A percentile compares a stretch with the other conserved stretches of the same genome.
These are phyloP conservation scores for Amaranthus cruentus DNA, from an alignment of 148 eudicot species.

Conservation along the genomic window DNA sequence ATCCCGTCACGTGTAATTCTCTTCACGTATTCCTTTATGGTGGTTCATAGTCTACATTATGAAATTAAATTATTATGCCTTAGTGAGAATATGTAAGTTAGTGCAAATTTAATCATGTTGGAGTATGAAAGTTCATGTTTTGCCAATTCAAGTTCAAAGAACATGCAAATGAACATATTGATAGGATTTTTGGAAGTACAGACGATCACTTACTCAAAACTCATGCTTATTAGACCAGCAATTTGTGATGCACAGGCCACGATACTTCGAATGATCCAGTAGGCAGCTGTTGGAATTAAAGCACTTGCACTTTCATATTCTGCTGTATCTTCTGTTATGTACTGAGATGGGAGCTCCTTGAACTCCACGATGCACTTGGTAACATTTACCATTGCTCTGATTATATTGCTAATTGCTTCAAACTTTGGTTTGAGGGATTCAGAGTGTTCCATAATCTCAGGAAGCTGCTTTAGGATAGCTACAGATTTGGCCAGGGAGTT, in stretches of 20 bases:
- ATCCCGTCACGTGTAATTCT: neutral
- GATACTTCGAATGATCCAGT: conserved; percentile 63
- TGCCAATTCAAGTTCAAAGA: neutral
- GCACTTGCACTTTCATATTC: conserved; percentile 39
- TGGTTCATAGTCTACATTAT: neutral
- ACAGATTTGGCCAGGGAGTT: conserved; percentile 73
- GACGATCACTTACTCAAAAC: conserved; percentile 55
- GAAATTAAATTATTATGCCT: neutral
- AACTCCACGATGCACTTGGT: conserved; percentile 63
- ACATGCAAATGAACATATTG: neutral
- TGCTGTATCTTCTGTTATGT: conserved; percentile 40
- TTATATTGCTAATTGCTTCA: conserved; percentile 48
- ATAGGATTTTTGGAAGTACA: neutral
- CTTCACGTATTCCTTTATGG: neutral
- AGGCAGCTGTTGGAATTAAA: conserved; percentile 60
- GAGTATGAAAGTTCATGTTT: neutral
- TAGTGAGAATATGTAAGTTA: neutral
- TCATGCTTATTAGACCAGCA: conserved; percentile 52
- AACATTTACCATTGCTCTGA: conserved; percentile 47
- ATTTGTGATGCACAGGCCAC: conserved; percentile 65
- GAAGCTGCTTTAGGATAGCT: conserved; percentile 61
- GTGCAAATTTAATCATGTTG: neutral
- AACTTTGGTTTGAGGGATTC: conserved; percentile 48
- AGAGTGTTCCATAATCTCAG: conserved; percentile 38
- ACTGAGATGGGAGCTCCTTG: conserved; percentile 55